phyloP scores from a whole-genome alignment of 106 monocot species.

The Xerophyta viscosa region DNA sequence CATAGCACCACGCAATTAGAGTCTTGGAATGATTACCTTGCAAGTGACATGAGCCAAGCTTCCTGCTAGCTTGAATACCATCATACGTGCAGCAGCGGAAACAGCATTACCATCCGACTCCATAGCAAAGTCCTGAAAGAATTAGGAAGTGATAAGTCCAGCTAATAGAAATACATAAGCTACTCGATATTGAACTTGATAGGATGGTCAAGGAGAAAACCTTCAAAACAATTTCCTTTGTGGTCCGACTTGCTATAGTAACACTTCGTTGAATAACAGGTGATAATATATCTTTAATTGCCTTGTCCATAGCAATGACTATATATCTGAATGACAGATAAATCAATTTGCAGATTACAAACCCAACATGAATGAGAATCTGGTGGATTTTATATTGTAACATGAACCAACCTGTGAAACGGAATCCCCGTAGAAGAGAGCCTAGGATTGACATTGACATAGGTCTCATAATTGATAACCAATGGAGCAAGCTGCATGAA shows the following conservation, averaged over 20 bases:
- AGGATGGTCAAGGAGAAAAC: constrained; percentile 19
- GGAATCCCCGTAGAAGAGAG: constrained; percentile 70
- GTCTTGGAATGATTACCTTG: no score
- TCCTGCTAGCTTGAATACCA: constrained; percentile 89
- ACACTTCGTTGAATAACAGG: constrained; percentile 98
- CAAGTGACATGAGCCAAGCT: constrained; percentile 98
- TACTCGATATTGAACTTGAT: neutral
- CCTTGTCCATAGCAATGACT: constrained; percentile 62
- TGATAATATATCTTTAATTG: constrained; percentile 68
- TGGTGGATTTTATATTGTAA: no score
- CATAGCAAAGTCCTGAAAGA: constrained; percentile 77
- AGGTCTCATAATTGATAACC: constrained; percentile 48
- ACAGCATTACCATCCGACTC: constrained; percentile 78
- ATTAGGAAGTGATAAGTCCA: constrained; percentile 8
- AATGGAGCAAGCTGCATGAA: constrained; percentile 48
- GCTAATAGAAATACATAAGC: neutral
- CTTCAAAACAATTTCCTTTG: constrained; percentile 93
- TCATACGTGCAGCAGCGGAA: constrained; percentile 68
- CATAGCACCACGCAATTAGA: no score
- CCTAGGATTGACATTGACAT: constrained; percentile 77
- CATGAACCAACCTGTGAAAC: constrained; percentile 69
- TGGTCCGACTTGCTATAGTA: constrained; percentile 85
- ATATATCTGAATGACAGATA: constrained; percentile 6
- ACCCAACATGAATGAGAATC: no score
- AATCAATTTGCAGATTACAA: no score